A percentile compares a stretch with the other conserved stretches of the same genome.
phyloP scores from a whole-genome alignment of 768 basidiomycete genomes.

The Sporobolomyces roseus region DNA sequence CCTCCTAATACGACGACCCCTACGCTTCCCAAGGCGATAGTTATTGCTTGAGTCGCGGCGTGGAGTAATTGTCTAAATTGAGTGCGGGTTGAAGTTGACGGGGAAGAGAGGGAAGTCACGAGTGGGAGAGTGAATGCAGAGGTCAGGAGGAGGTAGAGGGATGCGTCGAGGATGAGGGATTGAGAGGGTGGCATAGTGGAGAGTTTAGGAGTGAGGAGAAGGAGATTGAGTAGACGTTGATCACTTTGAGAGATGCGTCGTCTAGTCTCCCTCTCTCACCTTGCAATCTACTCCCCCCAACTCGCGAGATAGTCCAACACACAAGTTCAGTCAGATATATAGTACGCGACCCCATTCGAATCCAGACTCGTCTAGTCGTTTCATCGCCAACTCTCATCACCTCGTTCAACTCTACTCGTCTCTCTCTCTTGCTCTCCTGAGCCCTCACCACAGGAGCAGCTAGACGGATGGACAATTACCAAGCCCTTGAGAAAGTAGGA shows the following conservation, averaged over 20 bases:
- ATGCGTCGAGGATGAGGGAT: background rate
- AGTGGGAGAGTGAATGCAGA: conserved; percentile 20
- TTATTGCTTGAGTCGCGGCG: conserved; percentile 2
- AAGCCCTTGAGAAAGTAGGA: conserved; percentile 37
- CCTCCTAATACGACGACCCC: background rate
- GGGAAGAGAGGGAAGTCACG: conserved; percentile 9
- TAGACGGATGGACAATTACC: conserved; percentile 31
- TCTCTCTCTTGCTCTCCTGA: background rate
- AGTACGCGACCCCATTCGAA: too few species aligned
- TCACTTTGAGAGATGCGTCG: too few species aligned
- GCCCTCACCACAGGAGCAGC: background rate
- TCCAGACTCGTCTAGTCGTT: background rate
- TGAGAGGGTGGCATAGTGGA: background rate
- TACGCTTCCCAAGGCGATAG: too few species aligned
- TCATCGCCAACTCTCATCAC: background rate
- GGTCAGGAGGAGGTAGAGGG: conserved; percentile 12
- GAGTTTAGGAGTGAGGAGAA: background rate
- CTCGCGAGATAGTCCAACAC: too few species aligned
- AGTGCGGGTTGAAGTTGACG: background rate
- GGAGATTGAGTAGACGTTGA: background rate
- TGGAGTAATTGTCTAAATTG: conserved; percentile 2
- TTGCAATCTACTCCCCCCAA: too few species aligned
- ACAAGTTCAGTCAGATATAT: too few species aligned
- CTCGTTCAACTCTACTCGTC: background rate
- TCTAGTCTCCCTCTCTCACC: too few species aligned